Percentiles rank a stretch among this genome's conserved stretches.
phyloP scores from a whole-genome alignment of 2,329 filamentous ascomycete species.

The Epichloe gansuensis region DNA sequence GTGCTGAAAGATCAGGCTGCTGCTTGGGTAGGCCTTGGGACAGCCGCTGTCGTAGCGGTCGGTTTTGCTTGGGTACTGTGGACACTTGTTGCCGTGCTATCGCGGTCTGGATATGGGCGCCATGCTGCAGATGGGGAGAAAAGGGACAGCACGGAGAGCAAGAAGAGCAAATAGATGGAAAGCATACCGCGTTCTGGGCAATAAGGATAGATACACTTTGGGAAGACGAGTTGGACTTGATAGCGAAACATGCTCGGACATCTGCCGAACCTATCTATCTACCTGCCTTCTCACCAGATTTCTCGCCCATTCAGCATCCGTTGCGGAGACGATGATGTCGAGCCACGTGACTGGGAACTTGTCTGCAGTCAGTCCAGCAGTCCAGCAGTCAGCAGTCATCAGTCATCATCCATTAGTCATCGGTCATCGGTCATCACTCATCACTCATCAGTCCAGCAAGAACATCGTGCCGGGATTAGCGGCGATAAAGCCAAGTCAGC shows the following conservation, averaged over 20 bases:
- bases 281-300: too few species aligned
- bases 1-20: constrained; percentile 46
- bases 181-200: background rate
- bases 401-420: too few species aligned
- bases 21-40: constrained; percentile 39
- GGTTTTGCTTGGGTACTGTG: constrained; percentile 61
- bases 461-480: background rate
- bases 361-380: background rate
- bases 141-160: background rate
- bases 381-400: too few species aligned
- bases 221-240: constrained; percentile 6
- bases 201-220: background rate
- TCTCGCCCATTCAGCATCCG: too few species aligned
- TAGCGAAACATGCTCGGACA: too few species aligned
- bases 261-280: too few species aligned
- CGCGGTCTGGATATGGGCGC: constrained; percentile 2
- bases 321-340: background rate
- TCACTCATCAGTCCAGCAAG: too few species aligned
- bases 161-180: constrained; percentile 1
- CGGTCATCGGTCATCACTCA: too few species aligned
- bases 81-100: constrained; percentile 31
- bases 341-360: constrained; percentile 5
- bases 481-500: constrained; percentile 2
- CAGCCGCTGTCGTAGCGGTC: constrained; percentile 43
- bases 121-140: background rate